Base-by-base conservation (phyloP, 2,329 filamentous ascomycete species). In the Fusarium coffeatum region DNA sequence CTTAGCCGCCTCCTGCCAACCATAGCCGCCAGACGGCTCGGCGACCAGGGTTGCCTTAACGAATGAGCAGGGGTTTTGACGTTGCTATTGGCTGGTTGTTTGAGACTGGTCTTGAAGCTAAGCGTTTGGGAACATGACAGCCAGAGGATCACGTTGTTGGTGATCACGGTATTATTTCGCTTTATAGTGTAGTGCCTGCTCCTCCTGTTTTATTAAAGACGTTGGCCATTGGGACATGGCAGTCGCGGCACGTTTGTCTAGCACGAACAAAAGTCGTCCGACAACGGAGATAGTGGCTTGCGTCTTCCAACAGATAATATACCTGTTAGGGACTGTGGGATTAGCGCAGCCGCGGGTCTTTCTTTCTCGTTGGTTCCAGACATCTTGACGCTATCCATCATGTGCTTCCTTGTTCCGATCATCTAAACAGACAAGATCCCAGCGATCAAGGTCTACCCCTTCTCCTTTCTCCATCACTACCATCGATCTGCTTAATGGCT, bases 51-150 rank as follows among this genome's bases (percentile, higher is more conserved):
- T 49, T 55, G 56, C 48, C 25, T 66, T 58, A 70, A 75, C 68
- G 68, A 59, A 46, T 60, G 67, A 51, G 64, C 78, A 79, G 66
- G 79, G 80, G 73, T 75, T 74, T 74, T 50, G n/a, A 30, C n/a
- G 28, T 53, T 54, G 43, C 64, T 40, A 82, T 81, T 82, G 80
- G 80, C 55, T 49, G 59, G 27, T 22, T 25, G n/a, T 45, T 64
- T 72, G 64, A 76, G 69, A 76, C 69, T 71, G 42, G 68, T 72
- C 68, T 42, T 70, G 69, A 72, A 73, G 55, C 43, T 37, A 76
- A 67, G 65, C 64, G 73, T 64, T 68, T 64, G 76, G 77, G 77
- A 80, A 79, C 76, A 77, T 79, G 79, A 80, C 68, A 71, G 49
- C 61, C 59, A 66, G 51, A 67, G 51, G 55, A 59, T 64, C 55